Percentiles rank a stretch among this genome's conserved stretches.
Evolutionary conservation across 2,329 filamentous ascomycete species (phyloP).

Genomic region (Talaromyces verruculosus): DNA sequence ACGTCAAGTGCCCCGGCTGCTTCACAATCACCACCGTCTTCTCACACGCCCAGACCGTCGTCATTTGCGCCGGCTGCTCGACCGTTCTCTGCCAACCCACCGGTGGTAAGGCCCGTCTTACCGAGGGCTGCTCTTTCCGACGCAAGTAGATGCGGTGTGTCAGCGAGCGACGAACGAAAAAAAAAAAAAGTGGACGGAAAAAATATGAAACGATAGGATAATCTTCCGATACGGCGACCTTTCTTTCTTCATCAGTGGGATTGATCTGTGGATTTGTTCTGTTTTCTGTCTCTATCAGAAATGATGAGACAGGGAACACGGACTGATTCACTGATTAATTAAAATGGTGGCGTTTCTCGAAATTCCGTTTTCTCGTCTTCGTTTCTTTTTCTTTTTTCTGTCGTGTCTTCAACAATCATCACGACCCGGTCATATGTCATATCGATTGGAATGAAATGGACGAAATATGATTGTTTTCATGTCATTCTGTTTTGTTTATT

Average conservation of each 20-base stretch:
- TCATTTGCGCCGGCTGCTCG: constrained; percentile 99
- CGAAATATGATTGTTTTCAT: constrained; percentile 6
- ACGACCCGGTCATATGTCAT: constrained; percentile 7
- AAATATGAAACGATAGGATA: constrained; percentile 12
- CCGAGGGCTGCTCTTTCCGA: constrained; percentile 99
- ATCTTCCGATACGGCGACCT: constrained; percentile 10
- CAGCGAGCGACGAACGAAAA: background rate
- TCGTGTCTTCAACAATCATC: constrained; percentile 7
- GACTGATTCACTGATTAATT: background rate
- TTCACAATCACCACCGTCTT: constrained; percentile 99
- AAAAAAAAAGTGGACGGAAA: constrained; percentile 24
- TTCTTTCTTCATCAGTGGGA: constrained; percentile 2
- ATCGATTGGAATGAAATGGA: constrained; percentile 11
- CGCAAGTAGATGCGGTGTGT: constrained; percentile 74
- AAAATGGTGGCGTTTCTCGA: constrained; percentile 6
- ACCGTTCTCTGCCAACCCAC: constrained; percentile 99
- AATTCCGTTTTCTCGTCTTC: constrained; percentile 1
- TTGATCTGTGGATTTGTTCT: background rate
- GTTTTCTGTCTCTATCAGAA: background rate
- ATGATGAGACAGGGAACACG: background rate
- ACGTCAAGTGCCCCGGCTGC: constrained; percentile 99
- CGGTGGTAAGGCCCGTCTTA: constrained; percentile 97
- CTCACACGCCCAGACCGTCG: constrained; percentile 99
- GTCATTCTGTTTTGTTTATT: constrained; percentile 18
- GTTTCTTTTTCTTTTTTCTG: constrained; percentile 14